Evolutionary conservation across 805 yeast genomes (phyloP), one percentile per base, ranked within the genome.

Genomic region (Yamadazyma scolyti): DNA sequence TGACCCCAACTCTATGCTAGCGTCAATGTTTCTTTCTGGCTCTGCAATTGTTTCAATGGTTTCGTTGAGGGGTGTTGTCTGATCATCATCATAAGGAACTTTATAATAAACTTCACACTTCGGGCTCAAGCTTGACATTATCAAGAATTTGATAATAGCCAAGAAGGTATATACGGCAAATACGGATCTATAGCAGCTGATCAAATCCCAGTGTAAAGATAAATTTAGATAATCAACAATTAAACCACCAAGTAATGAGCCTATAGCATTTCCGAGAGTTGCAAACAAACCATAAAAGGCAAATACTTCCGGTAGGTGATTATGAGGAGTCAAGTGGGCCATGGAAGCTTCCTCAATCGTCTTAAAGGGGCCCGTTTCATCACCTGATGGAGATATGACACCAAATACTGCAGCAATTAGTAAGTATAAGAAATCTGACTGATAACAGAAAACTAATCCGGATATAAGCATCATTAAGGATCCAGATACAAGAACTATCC

Each of bases 361-460:
- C 48, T 83, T 81, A 55, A 87, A 87, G 0, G 96, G 96, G 0
- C 96, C 96, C 0, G 89, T 85, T 48, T 87, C 96, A 47, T 81
- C 88, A 15, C 96, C 95, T 17, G 86, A 77, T 2, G 95, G 93
- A 2, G 95, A 83, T 6, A 87, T 82, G 11, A 87, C 95, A 1
- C 96, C 96, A 18, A 84, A 36, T 2, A 84, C 72, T 2, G 95
- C 93, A 6, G 93, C 93, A 2, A 67, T 15, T 13, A 87, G 58
- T 23, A 87, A 61, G 1, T 81, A 40, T 41, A 58, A 48, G 51
- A 65, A 85, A 42, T 73, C 73, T 20, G 73, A 65, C 37, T 66
- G 62, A 15, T 59, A 56, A n/a, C 80, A 73, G 52, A 87, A 87
- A 1, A 73, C 68, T 1, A 73, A 28, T 1, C 95, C 95, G 12